These are phyloP conservation scores for Oryza rufipogon DNA, from an alignment of 176 grass and related monocot species.

Conservation along the genomic window DNA sequence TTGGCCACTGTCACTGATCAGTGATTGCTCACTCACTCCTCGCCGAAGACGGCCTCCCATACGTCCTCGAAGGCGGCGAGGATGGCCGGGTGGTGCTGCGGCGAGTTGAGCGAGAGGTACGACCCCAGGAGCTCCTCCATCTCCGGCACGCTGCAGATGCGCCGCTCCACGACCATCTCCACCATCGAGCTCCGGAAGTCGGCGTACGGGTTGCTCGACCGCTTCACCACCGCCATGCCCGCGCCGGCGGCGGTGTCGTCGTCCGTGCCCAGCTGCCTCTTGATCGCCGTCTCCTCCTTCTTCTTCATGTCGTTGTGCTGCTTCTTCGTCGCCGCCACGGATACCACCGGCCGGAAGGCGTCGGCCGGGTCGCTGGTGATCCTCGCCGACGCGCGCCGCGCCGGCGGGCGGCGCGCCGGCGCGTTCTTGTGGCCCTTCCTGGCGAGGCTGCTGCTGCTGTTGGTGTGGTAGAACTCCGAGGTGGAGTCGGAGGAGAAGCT, in stretches of 20 bases:
- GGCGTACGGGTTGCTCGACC: constrained; percentile 72
- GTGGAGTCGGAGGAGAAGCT: constrained; percentile 82
- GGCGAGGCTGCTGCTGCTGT: constrained; percentile 11
- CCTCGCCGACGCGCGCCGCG: neutral
- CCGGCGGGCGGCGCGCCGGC: neutral
- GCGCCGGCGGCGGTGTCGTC: constrained; percentile 4
- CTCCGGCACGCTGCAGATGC: constrained; percentile 48
- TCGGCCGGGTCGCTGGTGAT: neutral
- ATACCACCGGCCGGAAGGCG: constrained; percentile 37
- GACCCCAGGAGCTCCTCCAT: constrained; percentile 82
- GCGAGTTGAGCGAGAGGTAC: constrained; percentile 77
- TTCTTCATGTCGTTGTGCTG: neutral
- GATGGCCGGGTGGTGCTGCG: constrained; percentile 75
- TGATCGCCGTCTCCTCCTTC: constrained; percentile 1
- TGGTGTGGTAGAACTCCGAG: constrained; percentile 61
- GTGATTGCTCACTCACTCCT: neutral
- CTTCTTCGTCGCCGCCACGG: constrained; percentile 17
- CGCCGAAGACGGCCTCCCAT: constrained; percentile 73
- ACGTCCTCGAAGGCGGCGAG: constrained; percentile 83
- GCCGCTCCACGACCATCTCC: constrained; percentile 83
- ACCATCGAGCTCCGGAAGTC: constrained; percentile 97
- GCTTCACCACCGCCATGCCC: constrained; percentile 75
- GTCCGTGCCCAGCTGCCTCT: neutral
- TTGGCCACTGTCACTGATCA: neutral
- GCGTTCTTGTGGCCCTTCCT: constrained; percentile 40